Evolutionary conservation across 352 stramenopile genomes (phyloP).

Genomic region (Pythium myriotylum): DNA sequence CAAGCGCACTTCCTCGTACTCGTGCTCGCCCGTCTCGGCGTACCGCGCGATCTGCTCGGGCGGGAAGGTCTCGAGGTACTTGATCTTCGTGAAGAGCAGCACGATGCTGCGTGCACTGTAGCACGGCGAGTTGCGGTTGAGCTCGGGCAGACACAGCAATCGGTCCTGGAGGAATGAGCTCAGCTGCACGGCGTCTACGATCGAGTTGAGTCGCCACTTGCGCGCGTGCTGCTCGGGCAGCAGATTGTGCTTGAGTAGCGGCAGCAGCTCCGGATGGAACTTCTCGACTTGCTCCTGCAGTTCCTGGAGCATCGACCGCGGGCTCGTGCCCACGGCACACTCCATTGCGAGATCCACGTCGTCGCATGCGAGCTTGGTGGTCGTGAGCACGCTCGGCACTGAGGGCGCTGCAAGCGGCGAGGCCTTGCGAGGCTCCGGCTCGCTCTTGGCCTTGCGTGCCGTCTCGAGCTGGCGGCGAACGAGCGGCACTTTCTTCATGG

Average conservation of each 20-base stretch:
- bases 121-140: conserved; percentile 81
- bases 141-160: conserved; percentile 68
- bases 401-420: conserved; percentile 24
- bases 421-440: conserved; percentile 23
- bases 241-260: conserved; percentile 47
- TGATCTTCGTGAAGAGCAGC: conserved; percentile 84
- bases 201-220: conserved; percentile 40
- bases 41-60: conserved; percentile 60
- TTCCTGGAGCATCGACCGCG: conserved; percentile 21
- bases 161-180: conserved; percentile 71
- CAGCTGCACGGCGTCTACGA: conserved; percentile 65
- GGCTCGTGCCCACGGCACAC: conserved; percentile 15
- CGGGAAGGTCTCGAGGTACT: conserved; percentile 81
- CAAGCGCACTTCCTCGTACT: conserved; percentile 71
- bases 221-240: conserved; percentile 37
- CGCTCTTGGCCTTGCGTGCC: conserved; percentile 21
- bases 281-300: conserved; percentile 47
- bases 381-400: background rate
- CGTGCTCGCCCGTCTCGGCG: conserved; percentile 45
- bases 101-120: conserved; percentile 80
- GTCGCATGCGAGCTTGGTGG: conserved; percentile 17
- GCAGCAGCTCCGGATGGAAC: conserved; percentile 60
- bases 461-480: conserved; percentile 17
- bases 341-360: conserved; percentile 33
- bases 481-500: conserved; percentile 26